These are phyloP conservation scores for Paramecium sexaurelia DNA, from an alignment of 73 alveolate species.

Conservation along the genomic window DNA sequence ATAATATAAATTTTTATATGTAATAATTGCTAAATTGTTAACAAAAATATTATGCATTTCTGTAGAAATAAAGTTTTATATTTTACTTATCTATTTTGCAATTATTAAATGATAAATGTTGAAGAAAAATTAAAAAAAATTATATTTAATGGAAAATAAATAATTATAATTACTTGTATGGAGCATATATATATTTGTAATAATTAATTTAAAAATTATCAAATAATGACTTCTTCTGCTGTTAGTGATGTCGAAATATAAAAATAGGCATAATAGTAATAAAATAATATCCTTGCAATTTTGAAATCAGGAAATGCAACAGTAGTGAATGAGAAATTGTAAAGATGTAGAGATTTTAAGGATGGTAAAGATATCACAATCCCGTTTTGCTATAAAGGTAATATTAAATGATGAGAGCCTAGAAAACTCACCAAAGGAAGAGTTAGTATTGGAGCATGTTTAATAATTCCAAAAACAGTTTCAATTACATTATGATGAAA, in stretches of 20 bases:
- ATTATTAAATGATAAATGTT: background rate
- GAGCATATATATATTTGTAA: background rate
- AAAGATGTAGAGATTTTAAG: conserved; percentile 48
- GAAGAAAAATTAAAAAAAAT: background rate
- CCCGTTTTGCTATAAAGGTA: conserved; percentile 34
- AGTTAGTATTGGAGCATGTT: conserved; percentile 93
- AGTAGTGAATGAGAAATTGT: conserved; percentile 31
- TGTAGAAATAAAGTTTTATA: no score
- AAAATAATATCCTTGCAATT: conserved; percentile 13
- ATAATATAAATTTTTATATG: no score
- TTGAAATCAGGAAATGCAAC: conserved; percentile 15
- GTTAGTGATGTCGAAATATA: background rate
- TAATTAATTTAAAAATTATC: background rate
- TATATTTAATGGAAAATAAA: background rate
- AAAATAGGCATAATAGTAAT: conserved; percentile 22
- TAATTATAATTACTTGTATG: background rate
- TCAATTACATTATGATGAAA: conserved; percentile 81
- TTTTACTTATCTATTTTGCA: background rate
- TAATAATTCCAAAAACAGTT: conserved; percentile 83
- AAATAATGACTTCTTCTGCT: background rate
- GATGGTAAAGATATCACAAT: background rate
- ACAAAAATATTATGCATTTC: no score
- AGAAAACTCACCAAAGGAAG: conserved; percentile 95
- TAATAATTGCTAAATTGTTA: no score
- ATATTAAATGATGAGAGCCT: background rate